A percentile compares a stretch with the other conserved stretches of the same genome.
Evolutionary conservation across 495 filamentous ascomycete genomes (phyloP).

Genomic region (Neurospora sp.): DNA sequence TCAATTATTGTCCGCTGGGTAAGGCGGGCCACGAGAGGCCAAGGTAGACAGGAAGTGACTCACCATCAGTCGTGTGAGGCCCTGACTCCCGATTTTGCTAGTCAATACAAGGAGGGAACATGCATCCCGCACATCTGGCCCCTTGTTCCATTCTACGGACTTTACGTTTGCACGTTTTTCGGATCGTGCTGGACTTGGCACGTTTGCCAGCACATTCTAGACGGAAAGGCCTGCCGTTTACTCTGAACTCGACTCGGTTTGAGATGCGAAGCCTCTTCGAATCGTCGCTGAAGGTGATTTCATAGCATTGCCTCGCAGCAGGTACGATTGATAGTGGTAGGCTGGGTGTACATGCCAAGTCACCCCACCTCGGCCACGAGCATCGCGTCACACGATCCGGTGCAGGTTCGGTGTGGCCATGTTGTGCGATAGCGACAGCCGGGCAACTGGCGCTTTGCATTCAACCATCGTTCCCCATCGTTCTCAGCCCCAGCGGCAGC

Average conservation of each 20-base stretch:
- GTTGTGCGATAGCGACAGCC: background rate
- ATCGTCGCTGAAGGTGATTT: background rate
- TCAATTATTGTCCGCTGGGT: slow-evolving; percentile 1
- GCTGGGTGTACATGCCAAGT: background rate
- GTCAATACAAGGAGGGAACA: background rate
- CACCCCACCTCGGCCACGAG: background rate
- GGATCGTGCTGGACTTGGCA: background rate
- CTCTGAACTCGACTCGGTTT: background rate
- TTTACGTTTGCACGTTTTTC: background rate
- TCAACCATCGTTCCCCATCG: background rate
- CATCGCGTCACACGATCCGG: background rate
- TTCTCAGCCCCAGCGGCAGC: background rate
- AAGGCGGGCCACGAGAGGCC: background rate
- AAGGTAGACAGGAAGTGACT: background rate
- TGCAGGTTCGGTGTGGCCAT: background rate
- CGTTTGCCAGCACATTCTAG: background rate
- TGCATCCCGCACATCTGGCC: background rate
- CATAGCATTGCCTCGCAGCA: background rate
- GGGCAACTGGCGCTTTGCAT: background rate
- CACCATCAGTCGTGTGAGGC: background rate
- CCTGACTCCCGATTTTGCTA: background rate
- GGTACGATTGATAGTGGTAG: background rate
- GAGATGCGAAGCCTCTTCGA: background rate
- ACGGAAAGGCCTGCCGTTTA: background rate
- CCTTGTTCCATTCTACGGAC: background rate